Evolutionary conservation across 768 basidiomycete species (phyloP).

Genomic region (Paxillus ammoniavirescens): DNA sequence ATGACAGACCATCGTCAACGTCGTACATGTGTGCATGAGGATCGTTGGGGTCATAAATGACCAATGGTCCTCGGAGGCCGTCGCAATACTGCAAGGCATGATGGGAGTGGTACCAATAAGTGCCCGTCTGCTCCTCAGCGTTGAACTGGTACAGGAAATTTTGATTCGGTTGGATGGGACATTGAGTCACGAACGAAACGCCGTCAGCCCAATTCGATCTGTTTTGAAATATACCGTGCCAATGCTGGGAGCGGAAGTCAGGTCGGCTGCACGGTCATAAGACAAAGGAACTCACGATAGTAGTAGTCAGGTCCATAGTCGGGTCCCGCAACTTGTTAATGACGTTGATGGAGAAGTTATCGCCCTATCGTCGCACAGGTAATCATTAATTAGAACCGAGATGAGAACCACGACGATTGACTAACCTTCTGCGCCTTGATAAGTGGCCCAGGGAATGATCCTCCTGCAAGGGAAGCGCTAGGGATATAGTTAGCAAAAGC

Average conservation of each 20-base stretch:
- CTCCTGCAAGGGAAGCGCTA: slow-evolving; percentile 45
- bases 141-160: slow-evolving; percentile 43
- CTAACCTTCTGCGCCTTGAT: slow-evolving; percentile 42
- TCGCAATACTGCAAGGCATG: slow-evolving; percentile 39
- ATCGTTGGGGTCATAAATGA: slow-evolving; percentile 47
- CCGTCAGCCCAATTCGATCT: slow-evolving; percentile 38
- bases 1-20: slow-evolving; percentile 41
- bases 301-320: slow-evolving; percentile 34
- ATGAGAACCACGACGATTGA: background rate
- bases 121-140: slow-evolving; percentile 39
- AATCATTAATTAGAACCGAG: background rate
- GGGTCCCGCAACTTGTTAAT: slow-evolving; percentile 31
- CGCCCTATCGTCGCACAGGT: slow-evolving; percentile 24
- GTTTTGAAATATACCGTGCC: slow-evolving; percentile 36
- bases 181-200: slow-evolving; percentile 43
- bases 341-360: slow-evolving; percentile 36
- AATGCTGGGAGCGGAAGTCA: slow-evolving; percentile 23
- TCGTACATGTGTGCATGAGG: slow-evolving; percentile 42
- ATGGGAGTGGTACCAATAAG: slow-evolving; percentile 51
- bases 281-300: slow-evolving; percentile 30
- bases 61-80: slow-evolving; percentile 40
- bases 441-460: slow-evolving; percentile 48
- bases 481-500: background rate
- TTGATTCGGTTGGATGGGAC: slow-evolving; percentile 39
- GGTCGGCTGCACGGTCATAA: background rate